A percentile compares a stretch with the other conserved stretches of the same genome.
These are phyloP conservation scores for Colletotrichum sojae DNA, from an alignment of 2,329 filamentous ascomycete genomes.

Conservation along the genomic window DNA sequence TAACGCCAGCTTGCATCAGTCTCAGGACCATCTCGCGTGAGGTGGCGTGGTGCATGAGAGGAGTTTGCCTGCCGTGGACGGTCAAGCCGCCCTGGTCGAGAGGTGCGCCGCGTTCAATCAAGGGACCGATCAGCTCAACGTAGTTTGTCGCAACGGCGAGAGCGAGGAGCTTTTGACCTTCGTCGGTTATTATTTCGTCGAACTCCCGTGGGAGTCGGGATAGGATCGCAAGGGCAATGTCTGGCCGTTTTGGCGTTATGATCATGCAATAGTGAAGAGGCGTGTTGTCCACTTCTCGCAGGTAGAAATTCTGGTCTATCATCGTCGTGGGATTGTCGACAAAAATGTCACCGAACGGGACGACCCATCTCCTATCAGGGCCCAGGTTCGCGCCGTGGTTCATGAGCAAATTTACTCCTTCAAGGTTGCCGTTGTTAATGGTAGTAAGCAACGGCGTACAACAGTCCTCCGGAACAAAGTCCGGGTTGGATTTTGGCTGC, in stretches of 20 bases:
- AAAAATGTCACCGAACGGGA: neutral
- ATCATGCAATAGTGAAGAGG: slow-evolving; percentile 2
- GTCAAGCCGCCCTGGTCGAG: slow-evolving; percentile 15
- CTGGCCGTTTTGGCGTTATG: neutral
- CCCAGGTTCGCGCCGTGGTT: neutral
- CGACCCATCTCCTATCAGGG: neutral
- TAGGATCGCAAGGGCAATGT: neutral
- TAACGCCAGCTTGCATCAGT: slow-evolving; percentile 3
- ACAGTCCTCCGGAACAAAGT: neutral
- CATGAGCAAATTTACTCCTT: neutral
- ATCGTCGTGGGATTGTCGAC: neutral
- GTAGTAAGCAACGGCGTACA: slow-evolving; percentile 14
- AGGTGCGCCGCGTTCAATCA: slow-evolving; percentile 4
- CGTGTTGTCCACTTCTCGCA: too few relatives aligned
- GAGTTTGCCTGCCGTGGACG: neutral
- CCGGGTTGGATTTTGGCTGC: neutral
- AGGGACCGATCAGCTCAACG: slow-evolving; percentile 3
- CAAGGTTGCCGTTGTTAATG: neutral
- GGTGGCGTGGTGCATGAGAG: slow-evolving; percentile 20
- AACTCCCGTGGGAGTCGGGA: neutral
- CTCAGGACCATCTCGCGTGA: slow-evolving; percentile 20
- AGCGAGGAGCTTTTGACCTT: neutral
- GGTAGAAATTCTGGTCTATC: too few relatives aligned
- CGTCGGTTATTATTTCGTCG: neutral
- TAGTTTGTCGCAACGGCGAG: slow-evolving; percentile 15